A percentile compares a stretch with the other conserved stretches of the same genome.
phyloP scores from a whole-genome alignment of 371 early-diverging fungal species.

The Cokeromyces recurvatus region DNA sequence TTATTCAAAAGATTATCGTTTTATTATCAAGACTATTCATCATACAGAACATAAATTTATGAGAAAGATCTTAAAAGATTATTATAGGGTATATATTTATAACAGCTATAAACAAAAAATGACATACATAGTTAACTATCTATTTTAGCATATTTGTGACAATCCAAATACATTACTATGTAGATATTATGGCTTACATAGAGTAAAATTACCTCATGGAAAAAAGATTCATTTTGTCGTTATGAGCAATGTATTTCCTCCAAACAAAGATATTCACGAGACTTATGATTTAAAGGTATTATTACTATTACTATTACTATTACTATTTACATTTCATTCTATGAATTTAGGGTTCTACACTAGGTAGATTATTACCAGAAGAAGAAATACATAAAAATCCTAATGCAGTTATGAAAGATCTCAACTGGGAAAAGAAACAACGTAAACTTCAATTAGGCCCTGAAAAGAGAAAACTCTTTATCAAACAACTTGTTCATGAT shows the following conservation, averaged over 20 bases:
- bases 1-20: conserved; percentile 95
- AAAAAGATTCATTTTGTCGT: conserved; percentile 97
- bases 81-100: conserved; percentile 59
- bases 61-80: conserved; percentile 80
- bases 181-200: conserved; percentile 93
- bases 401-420: conserved; percentile 89
- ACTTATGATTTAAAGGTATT: conserved; percentile 89
- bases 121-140: too few relatives aligned
- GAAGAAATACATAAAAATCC: conserved; percentile 79
- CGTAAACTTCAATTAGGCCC: conserved; percentile 83
- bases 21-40: conserved; percentile 98
- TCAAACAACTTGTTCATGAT: conserved; percentile 85
- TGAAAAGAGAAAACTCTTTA: conserved; percentile 71
- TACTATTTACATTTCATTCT: not conserved
- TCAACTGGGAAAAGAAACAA: conserved; percentile 85
- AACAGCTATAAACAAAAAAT: too few relatives aligned
- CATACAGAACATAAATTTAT: conserved; percentile 93
- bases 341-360: conserved; percentile 54
- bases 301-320: not conserved
- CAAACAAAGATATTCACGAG: conserved; percentile 95
- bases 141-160: conserved; percentile 70
- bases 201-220: conserved; percentile 90
- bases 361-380: conserved; percentile 78
- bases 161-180: conserved; percentile 92
- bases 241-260: conserved; percentile 97